Base-by-base conservation (phyloP, 148 eudicot genomes). In the Talinum fruticosum region DNA sequence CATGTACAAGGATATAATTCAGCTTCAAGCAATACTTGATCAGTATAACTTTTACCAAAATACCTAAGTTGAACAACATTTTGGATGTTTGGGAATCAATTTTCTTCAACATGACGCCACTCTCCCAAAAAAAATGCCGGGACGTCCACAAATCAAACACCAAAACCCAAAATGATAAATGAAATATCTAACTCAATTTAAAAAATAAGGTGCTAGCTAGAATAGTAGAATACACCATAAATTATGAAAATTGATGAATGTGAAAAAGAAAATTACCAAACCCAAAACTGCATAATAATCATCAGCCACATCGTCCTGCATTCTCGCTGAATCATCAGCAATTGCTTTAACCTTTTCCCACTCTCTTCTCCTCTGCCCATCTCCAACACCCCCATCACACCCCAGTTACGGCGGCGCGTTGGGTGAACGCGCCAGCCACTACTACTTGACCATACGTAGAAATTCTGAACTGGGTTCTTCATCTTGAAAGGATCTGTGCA, bases 241-340 rank as follows among this genome's bases (percentile, higher is more conserved):
- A 28, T 28, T 30, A 41, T 21, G 24, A 24, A 19, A 41, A 44
- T 44, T 16, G n/a, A 33, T 44, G 29, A 70, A 14, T 24, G 10
- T 15, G 33, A 19, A 59, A 29, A 19, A n/a, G 41, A 65, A 5
- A 24, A 83, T 79, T 95, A 96, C 99, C 97, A 96, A 75, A 59
- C 99, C 99, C 80, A 96, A 72, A 34, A 96, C 97, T 14, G 94
- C 89, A 75, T 96, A 96, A 38, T 93, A 96, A 83, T 96, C 97
- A 86, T 96, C 99, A 24, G 97, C 92, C 76, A 83, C 54, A 5
- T 80, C 94, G 2, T 83, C 93, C 5, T 71, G 78, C 10, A 62
- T 51, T 13, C 66, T 66, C 24, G 76, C 72, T 10, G 90, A 76
- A 10, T 80, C 86, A 54, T 80, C 79, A 33, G 86, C 76, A 34